Conservation (phyloP, 83 land plant species). For the Thuja plicata region DNA sequence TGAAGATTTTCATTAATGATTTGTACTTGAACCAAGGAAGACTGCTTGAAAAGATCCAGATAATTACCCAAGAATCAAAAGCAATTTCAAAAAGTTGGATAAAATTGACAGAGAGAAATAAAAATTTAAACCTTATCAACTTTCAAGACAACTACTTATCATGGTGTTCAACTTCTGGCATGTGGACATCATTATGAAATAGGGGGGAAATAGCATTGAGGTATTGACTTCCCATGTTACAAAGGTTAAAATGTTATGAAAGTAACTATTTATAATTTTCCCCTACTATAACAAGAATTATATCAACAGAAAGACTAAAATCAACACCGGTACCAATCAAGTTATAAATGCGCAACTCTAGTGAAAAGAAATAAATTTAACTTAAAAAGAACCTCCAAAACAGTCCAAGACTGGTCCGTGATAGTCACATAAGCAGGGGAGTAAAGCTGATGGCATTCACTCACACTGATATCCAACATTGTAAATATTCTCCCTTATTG, state of each 20-base stretch:
- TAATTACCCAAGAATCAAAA: not conserved
- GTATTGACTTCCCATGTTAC: not conserved
- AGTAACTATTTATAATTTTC: not conserved
- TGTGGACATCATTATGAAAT: not conserved
- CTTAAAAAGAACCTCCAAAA: not conserved
- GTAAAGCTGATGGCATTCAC: not conserved
- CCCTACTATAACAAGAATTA: not conserved
- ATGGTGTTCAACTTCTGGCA: not conserved
- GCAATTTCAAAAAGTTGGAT: not conserved
- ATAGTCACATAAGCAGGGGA: not conserved
- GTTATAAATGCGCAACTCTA: not conserved
- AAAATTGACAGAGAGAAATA: not conserved
- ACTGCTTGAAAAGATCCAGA: not conserved
- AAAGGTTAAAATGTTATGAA: not conserved
- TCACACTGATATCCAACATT: not conserved
- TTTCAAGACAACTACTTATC: not conserved
- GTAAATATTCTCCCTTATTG: not conserved
- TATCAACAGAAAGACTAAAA: too few species aligned
- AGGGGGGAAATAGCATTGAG: not conserved
- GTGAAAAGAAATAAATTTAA: not conserved
- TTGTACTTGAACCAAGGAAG: not conserved
- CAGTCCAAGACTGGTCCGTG: not conserved
- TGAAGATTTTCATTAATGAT: not conserved
- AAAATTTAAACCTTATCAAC: not conserved
- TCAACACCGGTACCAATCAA: not conserved